Evolutionary conservation across 768 basidiomycete species (phyloP), one percentile per base, ranked within the genome.

Genomic region (Suillus placidus): DNA sequence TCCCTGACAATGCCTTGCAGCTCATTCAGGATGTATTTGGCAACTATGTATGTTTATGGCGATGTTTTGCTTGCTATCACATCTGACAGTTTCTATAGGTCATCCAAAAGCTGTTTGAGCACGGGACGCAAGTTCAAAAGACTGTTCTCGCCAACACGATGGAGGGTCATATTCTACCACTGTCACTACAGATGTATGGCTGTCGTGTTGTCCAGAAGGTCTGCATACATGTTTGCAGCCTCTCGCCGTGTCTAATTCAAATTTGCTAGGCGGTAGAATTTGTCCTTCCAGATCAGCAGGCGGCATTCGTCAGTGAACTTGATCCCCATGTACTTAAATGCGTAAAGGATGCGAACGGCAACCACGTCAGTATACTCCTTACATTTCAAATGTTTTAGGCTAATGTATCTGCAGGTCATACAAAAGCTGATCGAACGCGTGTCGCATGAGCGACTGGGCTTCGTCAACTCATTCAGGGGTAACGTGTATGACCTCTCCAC

Each of bases 121-220:
- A 90, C 70, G 94, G 96, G 26, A 89, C 88, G 9, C 84, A 85
- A 66, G 77, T 81, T 8, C 95, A 99, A 74, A 91, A 89, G 72
- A 85, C 84, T 9, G 79, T 84, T 26, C 80, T 98, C 54, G 89
- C 86, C 1, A 84, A 80, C 61, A 82, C 86, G 9, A 90, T 99
- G 85, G 89, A 94, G 72, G 88, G 88, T 0, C 88, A 91, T 71
- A 83, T 95, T 42, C 79, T 94, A 4, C 79, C 84, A 18, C 81
- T 98, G 61, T 92, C 95, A 12, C 80, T 92, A 63, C 93, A 98
- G 73, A 93, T 96, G 85, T 99, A 99, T 76, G 97, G 96, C 5
- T 99, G 97, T 78, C 88, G 97, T 16, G 95, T 99, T 8, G 90
- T 96, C 23, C 95, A 97, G 76, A 95, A 95, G 89, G 94, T 93